A percentile compares a stretch with the other conserved stretches of the same genome.
Evolutionary conservation across 2,329 filamentous ascomycete genomes (phyloP).

Genomic region (Venturiaceae sp.): DNA sequence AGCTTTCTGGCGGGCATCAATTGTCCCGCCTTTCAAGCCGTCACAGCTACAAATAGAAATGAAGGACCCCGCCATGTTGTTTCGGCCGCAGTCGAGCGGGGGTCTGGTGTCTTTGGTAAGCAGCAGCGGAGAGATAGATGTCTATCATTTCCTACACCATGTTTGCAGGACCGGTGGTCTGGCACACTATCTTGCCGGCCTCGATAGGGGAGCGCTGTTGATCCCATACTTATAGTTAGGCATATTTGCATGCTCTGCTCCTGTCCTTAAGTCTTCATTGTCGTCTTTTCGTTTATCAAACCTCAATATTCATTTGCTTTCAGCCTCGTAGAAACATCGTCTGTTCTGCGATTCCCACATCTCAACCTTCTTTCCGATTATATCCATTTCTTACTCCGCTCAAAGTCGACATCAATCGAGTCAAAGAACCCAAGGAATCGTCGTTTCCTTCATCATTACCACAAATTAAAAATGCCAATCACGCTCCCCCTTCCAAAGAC

Average conservation of each 20-base stretch:
- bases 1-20: not conserved
- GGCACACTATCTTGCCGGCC: not conserved
- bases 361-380: not conserved
- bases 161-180: not conserved
- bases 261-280: too few relatives aligned
- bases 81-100: not conserved
- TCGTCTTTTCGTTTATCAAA: not conserved
- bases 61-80: not conserved
- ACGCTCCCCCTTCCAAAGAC: conserved; percentile 6
- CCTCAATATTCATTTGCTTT: not conserved
- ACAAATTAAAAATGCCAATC: not conserved
- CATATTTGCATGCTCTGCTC: too few relatives aligned
- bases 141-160: not conserved
- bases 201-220: not conserved
- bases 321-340: not conserved
- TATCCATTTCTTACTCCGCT: not conserved
- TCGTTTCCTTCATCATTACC: too few relatives aligned
- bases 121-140: not conserved
- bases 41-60: not conserved
- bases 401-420: not conserved
- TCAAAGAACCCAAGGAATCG: too few relatives aligned
- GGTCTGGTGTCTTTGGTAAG: not conserved
- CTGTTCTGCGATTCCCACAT: not conserved
- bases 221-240: not conserved
- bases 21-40: not conserved